Base-by-base conservation (phyloP, 2,329 filamentous ascomycete genomes). In the Rhinocladiella similis region DNA sequence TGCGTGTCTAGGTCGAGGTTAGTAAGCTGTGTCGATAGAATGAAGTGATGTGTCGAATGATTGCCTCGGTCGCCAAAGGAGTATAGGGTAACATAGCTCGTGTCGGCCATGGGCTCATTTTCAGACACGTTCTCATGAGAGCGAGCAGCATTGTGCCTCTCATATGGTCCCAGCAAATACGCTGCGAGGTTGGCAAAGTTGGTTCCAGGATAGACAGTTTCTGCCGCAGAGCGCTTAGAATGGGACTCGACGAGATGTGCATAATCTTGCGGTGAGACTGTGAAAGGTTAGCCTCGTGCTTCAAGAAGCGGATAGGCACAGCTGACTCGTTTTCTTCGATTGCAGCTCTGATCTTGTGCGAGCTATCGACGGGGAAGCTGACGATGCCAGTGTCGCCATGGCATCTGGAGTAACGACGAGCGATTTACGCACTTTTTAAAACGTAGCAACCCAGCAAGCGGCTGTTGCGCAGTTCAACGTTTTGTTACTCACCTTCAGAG, bases 181-280 rank as follows among this genome's bases (percentile, higher is more conserved):
- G 38, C 38, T 41, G 38, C 38, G 38, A 41, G 38, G 38, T 41
- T 41, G 38, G 3, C 3, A 9, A 41, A 41, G 38, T 41, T 41
- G 38, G 38, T 41, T 41, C 38, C 38, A 41, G 38, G 38, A 41
- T 41, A 41, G 38, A 41, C 38, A 41, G 38, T 41, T 41, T 41
- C 38, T 3, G 38, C 38, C 38, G 38, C 38, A 41, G 38, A 41
- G 38, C 38, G 38, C 38, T 41, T 41, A 41, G 38, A 41, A 41
- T 41, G 38, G 10, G 38, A 41, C 38, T 41, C 38, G 38, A 41
- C 38, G 10, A 41, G 38, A 41, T 9, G 38, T 41, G 38, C 38
- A 9, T 41, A 41, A 41, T 41, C 38, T 41, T 41, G 38, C 38
- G 38, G 38, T 41, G 38, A 41, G 38, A 41, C 38, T 41, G 38